Percentiles rank a stretch among this genome's conserved stretches.
Evolutionary conservation across 805 yeast genomes (phyloP).

Genomic region (Metschnikowia dekortorum): DNA sequence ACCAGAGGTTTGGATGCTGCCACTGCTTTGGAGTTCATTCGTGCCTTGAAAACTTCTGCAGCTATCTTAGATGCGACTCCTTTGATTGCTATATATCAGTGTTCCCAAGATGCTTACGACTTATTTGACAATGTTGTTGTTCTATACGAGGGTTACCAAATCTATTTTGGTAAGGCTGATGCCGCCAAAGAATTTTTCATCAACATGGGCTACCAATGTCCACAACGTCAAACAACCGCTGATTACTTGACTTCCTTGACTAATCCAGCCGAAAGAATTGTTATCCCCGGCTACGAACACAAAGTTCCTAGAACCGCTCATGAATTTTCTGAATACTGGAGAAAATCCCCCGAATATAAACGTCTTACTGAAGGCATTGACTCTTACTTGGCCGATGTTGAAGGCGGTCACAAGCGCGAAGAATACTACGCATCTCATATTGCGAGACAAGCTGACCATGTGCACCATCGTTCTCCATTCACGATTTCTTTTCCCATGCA

Average conservation of each 20-base stretch:
- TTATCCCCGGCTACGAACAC: slow-evolving; percentile 44
- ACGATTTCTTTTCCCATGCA: slow-evolving; percentile 31
- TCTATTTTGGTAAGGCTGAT: slow-evolving; percentile 52
- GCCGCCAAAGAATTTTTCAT: slow-evolving; percentile 52
- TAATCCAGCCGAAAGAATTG: slow-evolving; percentile 57
- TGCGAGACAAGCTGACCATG: slow-evolving; percentile 40
- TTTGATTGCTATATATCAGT: slow-evolving; percentile 63
- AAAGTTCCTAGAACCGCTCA: slow-evolving; percentile 51
- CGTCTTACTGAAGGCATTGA: slow-evolving; percentile 40
- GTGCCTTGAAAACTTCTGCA: slow-evolving; percentile 56
- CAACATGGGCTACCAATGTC: slow-evolving; percentile 59
- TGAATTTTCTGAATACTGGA: slow-evolving; percentile 61
- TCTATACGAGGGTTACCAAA: slow-evolving; percentile 57
- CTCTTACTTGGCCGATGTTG: slow-evolving; percentile 27
- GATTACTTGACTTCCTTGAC: slow-evolving; percentile 66
- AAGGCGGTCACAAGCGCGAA: slow-evolving; percentile 9
- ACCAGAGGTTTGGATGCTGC: slow-evolving; percentile 70
- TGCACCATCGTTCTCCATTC: slow-evolving; percentile 30
- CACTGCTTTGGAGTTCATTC: slow-evolving; percentile 62
- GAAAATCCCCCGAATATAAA: slow-evolving; percentile 47
- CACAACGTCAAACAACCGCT: slow-evolving; percentile 62
- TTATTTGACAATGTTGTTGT: slow-evolving; percentile 60
- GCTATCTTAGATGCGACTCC: slow-evolving; percentile 51
- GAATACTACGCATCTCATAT: slow-evolving; percentile 20
- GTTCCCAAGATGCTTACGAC: slow-evolving; percentile 59